Percentiles rank a stretch among this genome's conserved stretches.
phyloP scores from a whole-genome alignment of 495 filamentous ascomycete species.

The Tuber umbilicatum region DNA sequence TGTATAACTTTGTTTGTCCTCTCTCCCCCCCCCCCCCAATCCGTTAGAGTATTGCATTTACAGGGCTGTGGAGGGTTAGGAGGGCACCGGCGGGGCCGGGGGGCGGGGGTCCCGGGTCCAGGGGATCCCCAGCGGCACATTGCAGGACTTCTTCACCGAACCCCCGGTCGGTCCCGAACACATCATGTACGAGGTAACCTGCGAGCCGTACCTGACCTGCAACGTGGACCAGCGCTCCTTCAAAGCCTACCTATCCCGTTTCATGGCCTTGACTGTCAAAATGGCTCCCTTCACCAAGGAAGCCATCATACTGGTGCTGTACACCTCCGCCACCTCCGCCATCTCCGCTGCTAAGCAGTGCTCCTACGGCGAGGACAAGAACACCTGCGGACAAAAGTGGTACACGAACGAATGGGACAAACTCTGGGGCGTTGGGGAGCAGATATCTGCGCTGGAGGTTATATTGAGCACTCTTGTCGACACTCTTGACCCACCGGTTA shows the following conservation, averaged over 20 bases:
- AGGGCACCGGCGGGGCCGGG: slow-evolving; percentile 14
- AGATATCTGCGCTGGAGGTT: slow-evolving; percentile 63
- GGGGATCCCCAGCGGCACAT: slow-evolving; percentile 51
- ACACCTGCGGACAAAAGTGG: slow-evolving; percentile 70
- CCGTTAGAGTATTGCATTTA: slow-evolving; percentile 7
- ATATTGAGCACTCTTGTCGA: slow-evolving; percentile 56
- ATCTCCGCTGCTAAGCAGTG: slow-evolving; percentile 61
- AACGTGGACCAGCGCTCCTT: slow-evolving; percentile 70
- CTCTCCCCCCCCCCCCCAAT: slow-evolving; percentile 2
- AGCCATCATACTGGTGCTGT: slow-evolving; percentile 57
- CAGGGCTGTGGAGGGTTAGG: slow-evolving; percentile 12
- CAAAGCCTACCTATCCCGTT: slow-evolving; percentile 70
- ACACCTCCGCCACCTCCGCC: slow-evolving; percentile 52
- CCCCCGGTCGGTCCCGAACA: slow-evolving; percentile 43
- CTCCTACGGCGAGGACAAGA: slow-evolving; percentile 51
- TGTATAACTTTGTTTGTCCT: slow-evolving; percentile 56
- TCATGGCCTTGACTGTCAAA: slow-evolving; percentile 66
- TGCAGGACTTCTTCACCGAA: slow-evolving; percentile 52
- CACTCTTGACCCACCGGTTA: slow-evolving; percentile 52
- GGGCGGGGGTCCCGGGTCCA: slow-evolving; percentile 52
- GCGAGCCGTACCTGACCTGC: slow-evolving; percentile 57
- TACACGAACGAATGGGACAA: slow-evolving; percentile 56
- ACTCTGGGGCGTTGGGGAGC: slow-evolving; percentile 57
- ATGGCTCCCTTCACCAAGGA: slow-evolving; percentile 59
- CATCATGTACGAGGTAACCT: slow-evolving; percentile 62